phyloP scores from a whole-genome alignment of 768 basidiomycete species.

The Leccinum rimulosum region DNA sequence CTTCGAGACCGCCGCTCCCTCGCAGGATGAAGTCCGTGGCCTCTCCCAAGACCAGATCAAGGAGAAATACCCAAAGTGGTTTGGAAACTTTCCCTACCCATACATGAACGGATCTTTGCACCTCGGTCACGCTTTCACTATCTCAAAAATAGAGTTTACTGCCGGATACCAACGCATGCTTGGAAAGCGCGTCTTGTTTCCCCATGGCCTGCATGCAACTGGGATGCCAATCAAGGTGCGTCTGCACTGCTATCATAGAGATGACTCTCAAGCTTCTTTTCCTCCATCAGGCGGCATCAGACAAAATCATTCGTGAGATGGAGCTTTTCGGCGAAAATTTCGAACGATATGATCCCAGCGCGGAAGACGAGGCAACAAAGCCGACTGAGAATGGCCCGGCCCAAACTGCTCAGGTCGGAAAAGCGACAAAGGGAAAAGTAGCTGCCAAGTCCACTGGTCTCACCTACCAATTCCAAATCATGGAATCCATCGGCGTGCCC shows the following conservation, averaged over 20 bases:
- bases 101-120: constrained; percentile 99
- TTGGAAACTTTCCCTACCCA: constrained; percentile 93
- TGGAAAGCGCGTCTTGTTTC: constrained; percentile 92
- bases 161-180: constrained; percentile 94
- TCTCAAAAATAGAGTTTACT: constrained; percentile 96
- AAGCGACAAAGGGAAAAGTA: constrained; percentile 95
- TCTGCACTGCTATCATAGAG: constrained; percentile 3
- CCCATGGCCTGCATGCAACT: constrained; percentile 97
- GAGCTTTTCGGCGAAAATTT: constrained; percentile 93
- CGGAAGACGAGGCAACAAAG: constrained; percentile 43
- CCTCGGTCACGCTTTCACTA: constrained; percentile 96
- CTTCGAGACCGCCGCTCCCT: constrained; percentile 86
- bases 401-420: constrained; percentile 54
- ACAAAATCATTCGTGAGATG: constrained; percentile 97
- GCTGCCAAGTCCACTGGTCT: constrained; percentile 90
- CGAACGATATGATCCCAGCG: constrained; percentile 47
- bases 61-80: constrained; percentile 90
- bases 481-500: constrained; percentile 91
- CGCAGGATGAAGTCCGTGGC: constrained; percentile 58
- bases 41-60: constrained; percentile 64
- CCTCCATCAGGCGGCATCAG: constrained; percentile 77
- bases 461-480: constrained; percentile 98
- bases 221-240: constrained; percentile 99
- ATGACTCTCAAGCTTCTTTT: neutral
- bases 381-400: constrained; percentile 41